Base-by-base conservation (phyloP, 73 alveolate genomes). In the Paraurostyla sp. region DNA sequence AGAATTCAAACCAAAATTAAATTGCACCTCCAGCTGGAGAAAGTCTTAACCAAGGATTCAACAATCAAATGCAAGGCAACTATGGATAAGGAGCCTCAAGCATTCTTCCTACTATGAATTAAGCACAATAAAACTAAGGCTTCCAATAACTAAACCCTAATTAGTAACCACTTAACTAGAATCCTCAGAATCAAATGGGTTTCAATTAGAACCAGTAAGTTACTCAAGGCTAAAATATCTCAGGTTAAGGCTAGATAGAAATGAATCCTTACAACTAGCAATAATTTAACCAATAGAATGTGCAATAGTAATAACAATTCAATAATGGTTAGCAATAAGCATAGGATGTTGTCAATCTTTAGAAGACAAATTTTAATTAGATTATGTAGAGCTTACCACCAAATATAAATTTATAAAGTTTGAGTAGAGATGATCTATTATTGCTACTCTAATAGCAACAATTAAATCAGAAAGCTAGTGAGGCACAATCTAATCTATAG, bases 331-430 rank as follows among this genome's bases (percentile, higher is more conserved):
- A 59, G 32, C 48, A 20, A 59, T 3, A 20, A 4, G n/a, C 76
- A 7, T 59, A 11, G 11, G 30, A 59, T 59, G 58, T 38, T 25
- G 3, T 65, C 0, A 65, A 65, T 22, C 35, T 65, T 40, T 22
- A 65, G 25, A 73, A 73, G 71, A 73, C 87, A 25, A 73, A 73
- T 27, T 48, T 73, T 9, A 73, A 50, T 73, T 71, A 73, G 42
- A 73, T 73, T 16, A 29, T 73, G 3, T 20, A n/a, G 7, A 73
- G 69, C 35, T 30, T 73, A 23, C 87, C 87, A n/a, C 25, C 4
- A 2, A 50, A 73, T 30, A 36, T 73, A 22, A 50, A 73, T 73
- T 30, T 73, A 16, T 2, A 36, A 11, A 27, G 36, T 7, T 27
- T 73, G 23, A 48, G 73, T 30, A n/a, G 87, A 9, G 87, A 73